These are phyloP conservation scores for Venturia nashicola DNA, from an alignment of 2,329 filamentous ascomycete genomes.

Conservation along the genomic window DNA sequence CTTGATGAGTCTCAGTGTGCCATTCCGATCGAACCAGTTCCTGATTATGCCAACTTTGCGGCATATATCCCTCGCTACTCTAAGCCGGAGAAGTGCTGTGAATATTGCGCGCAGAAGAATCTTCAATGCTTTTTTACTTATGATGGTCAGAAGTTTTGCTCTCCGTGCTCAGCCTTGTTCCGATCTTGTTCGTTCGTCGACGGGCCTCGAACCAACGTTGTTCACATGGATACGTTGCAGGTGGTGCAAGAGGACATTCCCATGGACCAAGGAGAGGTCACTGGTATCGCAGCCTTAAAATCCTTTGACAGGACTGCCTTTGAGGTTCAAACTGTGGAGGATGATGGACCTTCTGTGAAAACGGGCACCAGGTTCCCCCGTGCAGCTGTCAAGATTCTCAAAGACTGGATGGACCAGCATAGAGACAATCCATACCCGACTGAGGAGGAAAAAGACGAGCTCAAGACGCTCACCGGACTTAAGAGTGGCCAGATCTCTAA, in stretches of 20 bases:
- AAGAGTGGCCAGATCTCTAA: slow-evolving; percentile 78
- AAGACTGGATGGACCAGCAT: slow-evolving; percentile 74
- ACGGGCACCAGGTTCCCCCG: slow-evolving; percentile 66
- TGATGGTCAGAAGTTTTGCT: slow-evolving; percentile 29
- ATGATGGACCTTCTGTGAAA: slow-evolving; percentile 34
- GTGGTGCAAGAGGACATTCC: slow-evolving; percentile 29
- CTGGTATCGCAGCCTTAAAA: slow-evolving; percentile 22
- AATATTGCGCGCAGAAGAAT: slow-evolving; percentile 34
- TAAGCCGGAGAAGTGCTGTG: slow-evolving; percentile 32
- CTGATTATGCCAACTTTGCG: slow-evolving; percentile 30
- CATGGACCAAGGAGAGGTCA: slow-evolving; percentile 21
- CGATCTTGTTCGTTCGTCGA: slow-evolving; percentile 34
- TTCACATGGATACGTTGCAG: slow-evolving; percentile 35
- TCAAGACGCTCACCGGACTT: slow-evolving; percentile 68
- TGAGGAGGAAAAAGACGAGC: slow-evolving; percentile 70
- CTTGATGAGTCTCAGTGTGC: slow-evolving; percentile 54
- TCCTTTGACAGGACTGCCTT: slow-evolving; percentile 26
- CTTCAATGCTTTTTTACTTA: slow-evolving; percentile 35
- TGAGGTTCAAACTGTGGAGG: slow-evolving; percentile 18
- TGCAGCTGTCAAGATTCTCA: slow-evolving; percentile 67
- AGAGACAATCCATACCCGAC: slow-evolving; percentile 76
- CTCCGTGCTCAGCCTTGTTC: slow-evolving; percentile 35
- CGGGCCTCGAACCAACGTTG: slow-evolving; percentile 19
- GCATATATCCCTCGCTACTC: slow-evolving; percentile 35
- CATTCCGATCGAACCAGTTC: slow-evolving; percentile 13